Evolutionary conservation across 768 basidiomycete genomes (phyloP).

Genomic region (Sutorius australiensis): DNA sequence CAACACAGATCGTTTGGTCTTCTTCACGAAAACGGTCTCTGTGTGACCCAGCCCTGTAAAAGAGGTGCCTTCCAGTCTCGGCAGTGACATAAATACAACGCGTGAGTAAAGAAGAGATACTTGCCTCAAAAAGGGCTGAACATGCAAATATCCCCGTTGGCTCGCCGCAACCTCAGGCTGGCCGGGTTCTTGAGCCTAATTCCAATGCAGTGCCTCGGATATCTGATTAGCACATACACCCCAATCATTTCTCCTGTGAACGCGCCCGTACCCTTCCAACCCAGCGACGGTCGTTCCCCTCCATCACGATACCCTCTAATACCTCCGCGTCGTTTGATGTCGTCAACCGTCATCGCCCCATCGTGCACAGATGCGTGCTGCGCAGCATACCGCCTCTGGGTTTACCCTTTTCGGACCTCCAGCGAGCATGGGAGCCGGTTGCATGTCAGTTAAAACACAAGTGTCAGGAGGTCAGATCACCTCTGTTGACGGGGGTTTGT

Average conservation of each 20-base stretch:
- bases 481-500: slow-evolving; percentile 16
- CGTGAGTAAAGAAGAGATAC: slow-evolving; percentile 30
- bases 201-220: slow-evolving; percentile 37
- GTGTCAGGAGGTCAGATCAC: slow-evolving; percentile 15
- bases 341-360: slow-evolving; percentile 5
- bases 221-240: slow-evolving; percentile 30
- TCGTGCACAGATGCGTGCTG: background rate
- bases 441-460: slow-evolving; percentile 18
- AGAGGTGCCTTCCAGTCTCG: slow-evolving; percentile 33
- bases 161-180: slow-evolving; percentile 3
- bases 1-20: slow-evolving; percentile 29
- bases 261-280: slow-evolving; percentile 18
- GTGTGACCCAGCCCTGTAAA: slow-evolving; percentile 33
- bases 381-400: slow-evolving; percentile 4
- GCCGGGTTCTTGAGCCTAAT: slow-evolving; percentile 33
- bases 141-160: slow-evolving; percentile 22
- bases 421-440: slow-evolving; percentile 11
- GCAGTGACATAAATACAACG: slow-evolving; percentile 35
- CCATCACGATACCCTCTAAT: slow-evolving; percentile 9
- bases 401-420: slow-evolving; percentile 6
- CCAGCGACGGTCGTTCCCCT: slow-evolving; percentile 20
- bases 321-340: background rate
- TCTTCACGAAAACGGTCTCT: slow-evolving; percentile 34
- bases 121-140: slow-evolving; percentile 24
- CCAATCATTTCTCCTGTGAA: slow-evolving; percentile 26